Conservation (phyloP, 495 filamentous ascomycete genomes). For the Terfezia claveryi region DNA sequence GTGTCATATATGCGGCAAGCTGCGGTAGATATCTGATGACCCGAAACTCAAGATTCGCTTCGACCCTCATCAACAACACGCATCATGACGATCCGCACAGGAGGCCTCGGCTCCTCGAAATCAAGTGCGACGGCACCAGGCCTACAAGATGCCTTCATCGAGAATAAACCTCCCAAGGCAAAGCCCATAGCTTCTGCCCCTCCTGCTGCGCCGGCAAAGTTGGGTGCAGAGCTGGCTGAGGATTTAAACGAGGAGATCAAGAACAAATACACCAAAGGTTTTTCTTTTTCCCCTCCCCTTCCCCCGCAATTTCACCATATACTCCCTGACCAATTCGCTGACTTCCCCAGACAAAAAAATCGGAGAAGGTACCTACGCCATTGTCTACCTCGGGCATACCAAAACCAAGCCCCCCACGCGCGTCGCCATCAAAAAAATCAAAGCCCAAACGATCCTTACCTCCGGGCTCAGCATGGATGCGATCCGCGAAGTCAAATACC, state of each 20-base stretch:
- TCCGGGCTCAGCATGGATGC: conserved; percentile 87
- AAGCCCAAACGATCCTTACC: conserved; percentile 56
- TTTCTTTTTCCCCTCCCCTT: not conserved
- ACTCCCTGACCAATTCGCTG: not conserved
- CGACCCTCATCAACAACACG: too few species aligned
- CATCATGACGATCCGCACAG: too few species aligned
- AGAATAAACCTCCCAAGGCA: not conserved
- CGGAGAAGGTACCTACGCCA: conserved; percentile 91
- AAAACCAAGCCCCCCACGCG: conserved; percentile 39
- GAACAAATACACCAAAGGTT: conserved; percentile 74
- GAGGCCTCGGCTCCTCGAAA: not conserved
- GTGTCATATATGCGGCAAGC: too few species aligned
- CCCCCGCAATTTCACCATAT: not conserved
- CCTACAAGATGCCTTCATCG: not conserved
- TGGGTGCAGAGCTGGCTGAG: conserved; percentile 28
- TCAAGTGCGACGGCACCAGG: not conserved
- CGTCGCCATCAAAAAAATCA: conserved; percentile 98
- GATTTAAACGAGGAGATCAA: conserved; percentile 75
- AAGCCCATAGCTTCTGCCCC: not conserved
- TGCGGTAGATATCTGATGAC: too few species aligned
- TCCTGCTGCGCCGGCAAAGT: conserved; percentile 29
- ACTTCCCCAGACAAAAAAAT: conserved; percentile 48
- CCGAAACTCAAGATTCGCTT: too few species aligned
- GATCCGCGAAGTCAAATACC: conserved; percentile 79
- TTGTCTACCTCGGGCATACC: conserved; percentile 73